Evolutionary conservation across 169 alveolate genomes (phyloP).

Genomic region (Cryptosporidium xiaoi): DNA sequence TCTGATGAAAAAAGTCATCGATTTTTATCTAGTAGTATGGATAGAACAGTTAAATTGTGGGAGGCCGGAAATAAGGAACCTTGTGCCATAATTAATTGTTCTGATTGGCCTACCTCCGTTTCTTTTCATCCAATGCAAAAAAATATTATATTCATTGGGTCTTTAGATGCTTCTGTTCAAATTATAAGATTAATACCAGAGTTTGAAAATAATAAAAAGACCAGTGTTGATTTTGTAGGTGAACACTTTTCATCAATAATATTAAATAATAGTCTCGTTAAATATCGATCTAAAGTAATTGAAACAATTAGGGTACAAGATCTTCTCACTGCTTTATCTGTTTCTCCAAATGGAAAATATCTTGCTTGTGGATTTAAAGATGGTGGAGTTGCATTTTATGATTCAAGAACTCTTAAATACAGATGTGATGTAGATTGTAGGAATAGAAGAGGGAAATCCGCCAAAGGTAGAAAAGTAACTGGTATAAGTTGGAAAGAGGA

Average conservation of each 20-base stretch:
- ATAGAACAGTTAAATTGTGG: conserved; percentile 70
- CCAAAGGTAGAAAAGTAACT: conserved; percentile 70
- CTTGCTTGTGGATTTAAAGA: conserved; percentile 71
- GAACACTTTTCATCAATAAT: neutral
- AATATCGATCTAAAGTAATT: conserved; percentile 19
- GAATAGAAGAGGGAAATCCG: conserved; percentile 65
- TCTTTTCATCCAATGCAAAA: conserved; percentile 61
- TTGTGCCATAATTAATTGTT: conserved; percentile 37
- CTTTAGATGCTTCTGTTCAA: conserved; percentile 66
- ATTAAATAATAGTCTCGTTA: neutral
- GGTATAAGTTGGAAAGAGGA: conserved; percentile 67
- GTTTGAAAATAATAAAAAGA: neutral
- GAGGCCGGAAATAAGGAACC: conserved; percentile 48
- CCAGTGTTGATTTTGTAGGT: neutral
- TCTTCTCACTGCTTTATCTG: conserved; percentile 32
- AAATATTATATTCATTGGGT: conserved; percentile 56
- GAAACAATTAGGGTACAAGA: conserved; percentile 70
- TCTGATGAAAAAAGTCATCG: conserved; percentile 34
- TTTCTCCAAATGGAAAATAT: conserved; percentile 71
- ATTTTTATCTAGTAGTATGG: conserved; percentile 67
- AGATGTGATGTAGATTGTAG: conserved; percentile 73
- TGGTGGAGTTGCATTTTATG: conserved; percentile 73
- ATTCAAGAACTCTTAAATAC: conserved; percentile 65
- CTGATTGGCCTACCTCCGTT: conserved; percentile 73
- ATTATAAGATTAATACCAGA: conserved; percentile 22